Conservation (phyloP, 768 basidiomycete genomes). For the Asterophora lycoperdoides region DNA sequence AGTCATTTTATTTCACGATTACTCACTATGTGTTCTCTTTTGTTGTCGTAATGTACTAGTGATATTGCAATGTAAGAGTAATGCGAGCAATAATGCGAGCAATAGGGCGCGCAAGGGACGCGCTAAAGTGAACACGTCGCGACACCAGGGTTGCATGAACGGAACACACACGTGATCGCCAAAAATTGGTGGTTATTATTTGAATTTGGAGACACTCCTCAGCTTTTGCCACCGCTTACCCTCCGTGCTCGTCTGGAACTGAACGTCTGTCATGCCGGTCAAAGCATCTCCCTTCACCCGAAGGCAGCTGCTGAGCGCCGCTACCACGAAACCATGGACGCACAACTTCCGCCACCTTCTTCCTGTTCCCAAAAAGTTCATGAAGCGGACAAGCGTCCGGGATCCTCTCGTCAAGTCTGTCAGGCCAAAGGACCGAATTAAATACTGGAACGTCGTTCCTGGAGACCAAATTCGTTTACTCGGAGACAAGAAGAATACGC, state of each 20-base stretch:
- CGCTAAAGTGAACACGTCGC: too few relatives aligned
- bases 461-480: constrained; percentile 74
- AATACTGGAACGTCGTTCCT: constrained; percentile 85
- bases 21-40: not conserved
- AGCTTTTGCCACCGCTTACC: not conserved
- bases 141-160: not conserved
- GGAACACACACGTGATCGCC: constrained; percentile 1
- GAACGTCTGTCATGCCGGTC: constrained; percentile 23
- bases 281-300: constrained; percentile 29
- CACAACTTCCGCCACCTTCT: constrained; percentile 63
- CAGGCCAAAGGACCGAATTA: constrained; percentile 64
- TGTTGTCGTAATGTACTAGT: not conserved
- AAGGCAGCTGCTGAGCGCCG: constrained; percentile 39
- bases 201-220: too few relatives aligned
- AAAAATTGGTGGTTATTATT: constrained; percentile 8
- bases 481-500: constrained; percentile 53
- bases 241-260: not conserved
- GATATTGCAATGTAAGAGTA: not conserved
- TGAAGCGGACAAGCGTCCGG: constrained; percentile 38
- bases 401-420: constrained; percentile 52
- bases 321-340: constrained; percentile 53
- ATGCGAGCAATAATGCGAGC: not conserved
- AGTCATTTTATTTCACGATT: not conserved
- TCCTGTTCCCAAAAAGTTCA: constrained; percentile 53
- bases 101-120: too few relatives aligned